Evolutionary conservation across 75 land plant species (phyloP), one percentile per base, ranked within the genome.

Genomic region (Gnetum montanum): DNA sequence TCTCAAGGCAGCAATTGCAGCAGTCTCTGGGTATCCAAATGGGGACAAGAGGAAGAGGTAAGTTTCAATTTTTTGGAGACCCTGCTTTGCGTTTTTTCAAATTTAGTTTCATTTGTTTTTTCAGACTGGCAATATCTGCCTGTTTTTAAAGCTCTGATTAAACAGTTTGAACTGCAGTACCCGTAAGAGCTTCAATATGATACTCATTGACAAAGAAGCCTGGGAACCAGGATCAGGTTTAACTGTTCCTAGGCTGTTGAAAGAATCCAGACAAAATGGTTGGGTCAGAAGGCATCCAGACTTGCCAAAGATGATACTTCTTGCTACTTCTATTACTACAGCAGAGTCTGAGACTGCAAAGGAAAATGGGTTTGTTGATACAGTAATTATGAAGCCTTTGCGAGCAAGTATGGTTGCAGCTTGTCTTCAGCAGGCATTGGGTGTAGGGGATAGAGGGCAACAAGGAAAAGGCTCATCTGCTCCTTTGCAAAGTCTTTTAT

Each of bases 201-300:
- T 93, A 10, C 71, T 93, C 67, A 68, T 88, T 55, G 95, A 93
- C 34, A 75, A 88, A 57, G 90, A 93, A 26, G 67, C 72, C 25
- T 88, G 86, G 95, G 67, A 64, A 8, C 60, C 57, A 48, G 70
- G 73, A 45, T 48, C 69, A 27, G 58, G 62, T 20, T 22, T 69
- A 15, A 46, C 56, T 12, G 44, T 65, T 44, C 74, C 45, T 16
- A 48, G 58, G 20, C 11, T 43, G 8, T 38, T 72, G 15, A 59
- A 66, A 33, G 70, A 72, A 36, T 53, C 55, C 31, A 46, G 22
- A 29, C 71, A 65, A 26, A 34, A 22, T 31, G 38, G 36, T 18
- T 40, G 8, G 43, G 23, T 8, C 2, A 43, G 35, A 44, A 31
- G 4, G 15, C 19, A 28, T 34, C 18, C 30, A 5, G 33, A 58